Evolutionary conservation across 495 filamentous ascomycete species (phyloP).

Genomic region (Aspergillus ostianus): DNA sequence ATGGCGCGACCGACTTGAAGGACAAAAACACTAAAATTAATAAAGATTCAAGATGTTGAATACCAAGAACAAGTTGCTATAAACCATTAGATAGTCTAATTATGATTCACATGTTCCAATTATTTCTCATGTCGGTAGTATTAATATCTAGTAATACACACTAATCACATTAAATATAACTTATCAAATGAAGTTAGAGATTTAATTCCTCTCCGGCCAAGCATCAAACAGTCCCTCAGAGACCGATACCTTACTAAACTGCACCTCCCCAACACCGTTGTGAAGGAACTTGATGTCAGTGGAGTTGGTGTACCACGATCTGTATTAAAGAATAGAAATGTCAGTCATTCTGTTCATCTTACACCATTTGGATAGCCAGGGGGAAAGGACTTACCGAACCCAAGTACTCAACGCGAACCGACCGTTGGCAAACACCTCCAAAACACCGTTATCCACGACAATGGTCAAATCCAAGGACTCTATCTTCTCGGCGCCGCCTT

Average conservation of each 20-base stretch:
- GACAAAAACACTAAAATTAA: no score
- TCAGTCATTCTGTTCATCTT: not conserved
- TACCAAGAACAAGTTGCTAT: no score
- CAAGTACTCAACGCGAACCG: slow-evolving; percentile 22
- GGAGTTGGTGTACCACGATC: slow-evolving; percentile 25
- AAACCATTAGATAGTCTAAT: no score
- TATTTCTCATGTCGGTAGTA: no score
- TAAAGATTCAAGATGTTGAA: no score
- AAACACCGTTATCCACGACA: slow-evolving; percentile 19
- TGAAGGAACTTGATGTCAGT: slow-evolving; percentile 24
- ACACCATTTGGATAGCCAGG: not conserved
- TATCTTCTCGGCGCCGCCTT: slow-evolving; percentile 4
- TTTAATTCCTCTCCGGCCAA: slow-evolving; percentile 15
- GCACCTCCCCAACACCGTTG: slow-evolving; percentile 17
- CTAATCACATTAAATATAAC: no score
- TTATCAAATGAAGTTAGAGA: no score
- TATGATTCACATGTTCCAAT: no score
- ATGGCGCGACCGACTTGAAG: no score
- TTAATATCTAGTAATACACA: no score
- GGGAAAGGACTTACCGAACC: slow-evolving; percentile 16
- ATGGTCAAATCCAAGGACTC: slow-evolving; percentile 23
- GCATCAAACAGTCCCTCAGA: slow-evolving; percentile 24
- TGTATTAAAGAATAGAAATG: not conserved
- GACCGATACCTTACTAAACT: slow-evolving; percentile 15
- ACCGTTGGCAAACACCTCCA: slow-evolving; percentile 26